Evolutionary conservation across 495 filamentous ascomycete species (phyloP).

Genomic region (Neurospora pannonica): DNA sequence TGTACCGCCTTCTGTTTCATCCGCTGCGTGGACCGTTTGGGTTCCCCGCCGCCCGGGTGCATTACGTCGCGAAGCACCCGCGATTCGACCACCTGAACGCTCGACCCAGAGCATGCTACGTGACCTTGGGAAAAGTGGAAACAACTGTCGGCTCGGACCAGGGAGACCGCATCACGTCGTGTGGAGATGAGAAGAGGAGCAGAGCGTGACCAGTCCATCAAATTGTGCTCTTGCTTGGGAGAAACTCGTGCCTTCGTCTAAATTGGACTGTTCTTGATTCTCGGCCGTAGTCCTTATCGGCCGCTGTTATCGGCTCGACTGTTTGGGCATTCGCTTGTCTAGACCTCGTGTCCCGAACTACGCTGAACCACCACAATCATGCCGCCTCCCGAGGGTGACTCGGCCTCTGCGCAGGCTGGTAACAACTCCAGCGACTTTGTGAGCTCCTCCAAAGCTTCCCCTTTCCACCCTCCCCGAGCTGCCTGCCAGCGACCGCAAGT

Average conservation of each 20-base stretch:
- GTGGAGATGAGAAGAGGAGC: conserved; percentile 1
- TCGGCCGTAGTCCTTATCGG: background rate
- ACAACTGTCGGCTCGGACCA: background rate
- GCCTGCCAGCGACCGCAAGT: background rate
- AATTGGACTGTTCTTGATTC: background rate
- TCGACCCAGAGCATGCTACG: conserved; percentile 2
- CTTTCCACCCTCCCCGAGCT: conserved; percentile 1
- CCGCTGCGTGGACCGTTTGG: background rate
- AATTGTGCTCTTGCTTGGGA: background rate
- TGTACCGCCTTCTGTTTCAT: background rate
- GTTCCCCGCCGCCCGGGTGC: background rate
- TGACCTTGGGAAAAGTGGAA: background rate
- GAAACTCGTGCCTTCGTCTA: background rate
- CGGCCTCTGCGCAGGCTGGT: conserved; percentile 29
- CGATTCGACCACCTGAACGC: background rate
- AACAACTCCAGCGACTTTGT: conserved; percentile 45
- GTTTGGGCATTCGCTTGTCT: background rate
- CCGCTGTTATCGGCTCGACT: background rate
- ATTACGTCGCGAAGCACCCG: conserved; percentile 6
- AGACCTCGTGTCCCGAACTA: background rate
- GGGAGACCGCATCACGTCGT: background rate
- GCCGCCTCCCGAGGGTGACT: conserved; percentile 33
- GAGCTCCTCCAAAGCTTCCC: conserved; percentile 12
- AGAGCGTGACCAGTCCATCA: background rate
- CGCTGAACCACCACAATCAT: conserved; percentile 19